Base-by-base conservation (phyloP, 2,329 filamentous ascomycete species). In the Thermothelomyces thermophilus region DNA sequence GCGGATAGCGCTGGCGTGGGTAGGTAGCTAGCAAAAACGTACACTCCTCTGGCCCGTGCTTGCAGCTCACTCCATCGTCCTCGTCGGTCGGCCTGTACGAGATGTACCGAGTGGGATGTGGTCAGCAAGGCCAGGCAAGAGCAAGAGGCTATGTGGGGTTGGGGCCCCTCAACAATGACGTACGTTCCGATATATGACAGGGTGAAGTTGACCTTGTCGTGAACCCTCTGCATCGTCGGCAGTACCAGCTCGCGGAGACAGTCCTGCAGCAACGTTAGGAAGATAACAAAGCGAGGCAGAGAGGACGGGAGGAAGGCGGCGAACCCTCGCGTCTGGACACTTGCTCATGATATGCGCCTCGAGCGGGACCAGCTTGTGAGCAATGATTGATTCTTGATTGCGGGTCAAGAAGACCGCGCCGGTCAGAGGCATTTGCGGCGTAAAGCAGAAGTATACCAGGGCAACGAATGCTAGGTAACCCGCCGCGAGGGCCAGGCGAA, bases 341-440 rank as follows among this genome's bases (percentile, higher is more conserved):
- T 97, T 96, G 70, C 83, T 87, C 84, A 97, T 98, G 60, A 97
- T 93, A 67, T 97, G 91, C 49, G 89, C 87, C 66, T 98, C 93
- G 2, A 98, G 70, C 3, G 89, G 86, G 4, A 97, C 85, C 51
- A 52, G 46, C 8, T 41, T 31, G 7, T 24, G 28, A 5, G 41
- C n/a, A n/a, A n/a, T 7, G 2, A 26, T n/a, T 1, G 39, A 24
- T 9, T 10, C 19, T n/a, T 48, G 36, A n/a, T 35, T 14, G 8
- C n/a, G 28, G 22, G 8, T 44, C 16, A 19, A 8, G 2, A 16
- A 11, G 24, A 16, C 16, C 19, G 31, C 11, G 2, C n/a, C 19
- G n/a, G 22, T 16, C 5, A 40, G 17, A 8, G 26, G 13, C 0
- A 42, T 5, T n/a, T 14, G 31, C 7, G 44, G 16, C 16, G 31